Evolutionary conservation across 768 basidiomycete species (phyloP).

Genomic region (Pleurotus eryngii): DNA sequence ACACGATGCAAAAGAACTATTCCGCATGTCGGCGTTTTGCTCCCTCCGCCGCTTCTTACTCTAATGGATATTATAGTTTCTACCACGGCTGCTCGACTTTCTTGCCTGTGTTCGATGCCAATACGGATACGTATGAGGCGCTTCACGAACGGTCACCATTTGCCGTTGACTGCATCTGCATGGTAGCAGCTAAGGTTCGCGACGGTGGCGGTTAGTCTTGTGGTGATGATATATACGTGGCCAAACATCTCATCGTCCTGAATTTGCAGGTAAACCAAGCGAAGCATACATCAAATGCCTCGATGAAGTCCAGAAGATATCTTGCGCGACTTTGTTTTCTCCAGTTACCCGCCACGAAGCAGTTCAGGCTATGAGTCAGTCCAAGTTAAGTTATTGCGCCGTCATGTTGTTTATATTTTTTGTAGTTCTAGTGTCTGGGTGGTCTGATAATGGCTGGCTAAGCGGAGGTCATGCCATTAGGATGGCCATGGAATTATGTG

Average conservation of each 20-base stretch:
- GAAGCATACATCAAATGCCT: constrained; percentile 70
- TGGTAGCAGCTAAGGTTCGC: constrained; percentile 87
- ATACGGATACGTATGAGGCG: constrained; percentile 80
- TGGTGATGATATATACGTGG: neutral
- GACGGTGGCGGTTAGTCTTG: constrained; percentile 76
- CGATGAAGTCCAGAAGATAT: constrained; percentile 84
- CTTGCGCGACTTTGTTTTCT: constrained; percentile 82
- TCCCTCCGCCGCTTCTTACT: constrained; percentile 11
- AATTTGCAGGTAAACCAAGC: constrained; percentile 58
- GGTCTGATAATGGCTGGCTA: constrained; percentile 95
- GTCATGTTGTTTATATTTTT: constrained; percentile 7
- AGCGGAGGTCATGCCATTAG: constrained; percentile 95
- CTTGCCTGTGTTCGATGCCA: constrained; percentile 81
- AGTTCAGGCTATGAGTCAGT: constrained; percentile 89
- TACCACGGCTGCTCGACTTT: constrained; percentile 93
- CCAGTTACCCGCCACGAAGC: constrained; percentile 84
- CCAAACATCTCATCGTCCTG: constrained; percentile 11
- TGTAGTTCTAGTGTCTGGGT: constrained; percentile 84
- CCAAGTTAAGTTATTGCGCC: neutral
- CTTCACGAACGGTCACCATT: constrained; percentile 90
- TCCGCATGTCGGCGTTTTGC: constrained; percentile 63
- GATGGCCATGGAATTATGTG: constrained; percentile 93
- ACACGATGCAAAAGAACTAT: constrained; percentile 80
- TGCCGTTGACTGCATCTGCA: constrained; percentile 88
- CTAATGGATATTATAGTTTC: constrained; percentile 49